Evolutionary conservation across 1,139 yeast genomes (phyloP).

Genomic region (Lodderomyces metapsilosis): DNA sequence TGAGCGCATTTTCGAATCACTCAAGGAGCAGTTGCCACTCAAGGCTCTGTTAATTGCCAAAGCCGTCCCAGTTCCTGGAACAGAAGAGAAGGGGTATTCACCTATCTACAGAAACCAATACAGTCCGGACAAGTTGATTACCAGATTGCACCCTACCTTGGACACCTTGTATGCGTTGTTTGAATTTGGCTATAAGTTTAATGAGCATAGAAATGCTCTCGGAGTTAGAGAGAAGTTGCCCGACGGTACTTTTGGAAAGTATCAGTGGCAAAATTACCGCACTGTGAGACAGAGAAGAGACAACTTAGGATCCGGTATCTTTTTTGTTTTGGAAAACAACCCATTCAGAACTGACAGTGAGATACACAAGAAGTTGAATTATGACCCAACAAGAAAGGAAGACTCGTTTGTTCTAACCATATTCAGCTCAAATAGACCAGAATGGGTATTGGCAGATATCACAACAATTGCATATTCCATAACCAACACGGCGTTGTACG

Average conservation of each 20-base stretch:
- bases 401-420: constrained; percentile 33
- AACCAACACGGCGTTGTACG: constrained; percentile 40
- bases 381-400: constrained; percentile 22
- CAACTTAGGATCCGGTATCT: constrained; percentile 64
- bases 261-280: constrained; percentile 48
- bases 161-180: constrained; percentile 52
- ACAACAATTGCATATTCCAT: constrained; percentile 37
- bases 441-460: constrained; percentile 40
- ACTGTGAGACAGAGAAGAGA: constrained; percentile 41
- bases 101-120: constrained; percentile 49
- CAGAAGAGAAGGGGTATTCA: constrained; percentile 49
- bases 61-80: constrained; percentile 5
- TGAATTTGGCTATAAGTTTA: constrained; percentile 34
- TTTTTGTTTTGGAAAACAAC: constrained; percentile 47
- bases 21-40: constrained; percentile 2
- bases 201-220: constrained; percentile 43
- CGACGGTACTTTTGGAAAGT: constrained; percentile 44
- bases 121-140: constrained; percentile 36
- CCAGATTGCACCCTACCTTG: constrained; percentile 49
- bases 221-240: constrained; percentile 47
- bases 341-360: constrained; percentile 32
- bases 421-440: constrained; percentile 35
- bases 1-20: background rate
- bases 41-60: background rate
- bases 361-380: constrained; percentile 25